A percentile compares a stretch with the other conserved stretches of the same genome.
phyloP scores from a whole-genome alignment of 176 grass and related monocot species.

The Thalia dealbata region DNA sequence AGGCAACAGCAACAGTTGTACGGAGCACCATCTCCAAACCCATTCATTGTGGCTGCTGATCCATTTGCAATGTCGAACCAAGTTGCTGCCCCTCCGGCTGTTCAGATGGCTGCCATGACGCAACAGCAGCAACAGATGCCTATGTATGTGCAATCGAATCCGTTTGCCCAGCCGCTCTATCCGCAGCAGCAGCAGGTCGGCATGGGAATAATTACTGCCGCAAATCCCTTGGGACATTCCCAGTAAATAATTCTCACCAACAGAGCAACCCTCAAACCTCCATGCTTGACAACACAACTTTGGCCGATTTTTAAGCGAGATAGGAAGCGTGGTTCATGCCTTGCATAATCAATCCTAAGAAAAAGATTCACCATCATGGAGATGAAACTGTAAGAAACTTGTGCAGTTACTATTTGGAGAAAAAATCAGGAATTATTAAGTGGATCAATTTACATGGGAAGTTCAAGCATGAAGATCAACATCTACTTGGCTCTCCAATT shows the following conservation, averaged over 20 bases:
- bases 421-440: too few species aligned
- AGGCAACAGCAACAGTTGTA: constrained; percentile 56
- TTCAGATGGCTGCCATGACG: constrained; percentile 86
- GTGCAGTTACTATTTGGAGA: too few species aligned
- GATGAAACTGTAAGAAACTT: too few species aligned
- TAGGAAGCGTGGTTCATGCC: too few species aligned
- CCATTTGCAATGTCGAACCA: constrained; percentile 68
- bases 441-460: too few species aligned
- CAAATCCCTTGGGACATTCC: constrained; percentile 39
- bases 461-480: too few species aligned
- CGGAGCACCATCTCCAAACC: constrained; percentile 53
- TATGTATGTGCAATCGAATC: constrained; percentile 24
- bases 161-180: constrained; percentile 10
- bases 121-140: constrained; percentile 68
- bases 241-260: constrained; percentile 3
- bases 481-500: too few species aligned
- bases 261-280: constrained; percentile 19
- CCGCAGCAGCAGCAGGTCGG: constrained; percentile 1
- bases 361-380: too few species aligned
- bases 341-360: too few species aligned
- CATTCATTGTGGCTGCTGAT: constrained; percentile 69
- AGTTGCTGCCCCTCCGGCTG: constrained; percentile 52
- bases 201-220: constrained; percentile 33
- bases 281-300: too few species aligned
- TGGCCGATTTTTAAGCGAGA: too few species aligned